phyloP scores from a whole-genome alignment of 192 early-diverging fungal species.

The Rhizophlyctis rosea region DNA sequence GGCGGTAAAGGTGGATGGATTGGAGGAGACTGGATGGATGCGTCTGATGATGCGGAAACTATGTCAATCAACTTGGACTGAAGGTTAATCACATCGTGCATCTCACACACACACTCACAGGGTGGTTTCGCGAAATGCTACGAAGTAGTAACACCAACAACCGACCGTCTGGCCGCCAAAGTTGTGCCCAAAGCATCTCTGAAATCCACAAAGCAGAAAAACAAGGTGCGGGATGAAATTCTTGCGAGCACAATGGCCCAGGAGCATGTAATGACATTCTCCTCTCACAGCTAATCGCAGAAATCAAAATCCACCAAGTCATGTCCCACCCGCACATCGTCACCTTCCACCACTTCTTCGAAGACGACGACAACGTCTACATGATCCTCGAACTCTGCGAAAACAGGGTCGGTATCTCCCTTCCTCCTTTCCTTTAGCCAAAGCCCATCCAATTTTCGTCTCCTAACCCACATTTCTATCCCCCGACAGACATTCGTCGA shows the following conservation, averaged over 20 bases:
- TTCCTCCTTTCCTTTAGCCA: constrained; percentile 3
- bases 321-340: constrained; percentile 80
- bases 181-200: constrained; percentile 55
- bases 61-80: neutral
- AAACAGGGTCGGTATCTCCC: constrained; percentile 61
- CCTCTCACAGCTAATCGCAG: constrained; percentile 54
- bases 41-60: neutral
- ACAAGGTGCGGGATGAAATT: constrained; percentile 32
- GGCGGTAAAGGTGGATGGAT: neutral
- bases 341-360: constrained; percentile 76
- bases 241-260: neutral
- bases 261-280: neutral
- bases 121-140: constrained; percentile 90
- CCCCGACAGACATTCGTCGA: constrained; percentile 90
- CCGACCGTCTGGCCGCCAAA: constrained; percentile 63
- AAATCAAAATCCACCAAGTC: constrained; percentile 75
- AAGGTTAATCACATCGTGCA: neutral
- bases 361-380: constrained; percentile 83
- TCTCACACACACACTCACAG: no score
- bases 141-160: constrained; percentile 53
- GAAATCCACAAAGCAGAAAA: constrained; percentile 51
- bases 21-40: no score
- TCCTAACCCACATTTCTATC: no score
- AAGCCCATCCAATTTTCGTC: constrained; percentile 1
- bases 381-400: constrained; percentile 91